phyloP scores from a whole-genome alignment of 768 basidiomycete species.

The Phanerochaete sordida region DNA sequence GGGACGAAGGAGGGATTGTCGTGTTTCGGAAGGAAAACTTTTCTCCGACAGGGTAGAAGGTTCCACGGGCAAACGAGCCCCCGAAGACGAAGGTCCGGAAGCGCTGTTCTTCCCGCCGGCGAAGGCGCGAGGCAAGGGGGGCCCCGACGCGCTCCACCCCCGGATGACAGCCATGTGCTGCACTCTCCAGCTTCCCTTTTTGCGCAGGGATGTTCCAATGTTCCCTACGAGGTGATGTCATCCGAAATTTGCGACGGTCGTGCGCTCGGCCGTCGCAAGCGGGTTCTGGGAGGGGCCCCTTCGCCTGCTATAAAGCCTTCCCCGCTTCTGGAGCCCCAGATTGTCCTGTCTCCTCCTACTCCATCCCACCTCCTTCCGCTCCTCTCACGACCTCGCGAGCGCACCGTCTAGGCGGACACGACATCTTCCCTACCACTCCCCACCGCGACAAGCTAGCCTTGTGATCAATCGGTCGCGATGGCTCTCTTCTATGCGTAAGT shows the following conservation, averaged over 20 bases:
- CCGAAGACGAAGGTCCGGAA: neutral
- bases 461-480: constrained; percentile 15
- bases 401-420: neutral
- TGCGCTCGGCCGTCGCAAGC: constrained; percentile 1
- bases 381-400: neutral
- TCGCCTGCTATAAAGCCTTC: neutral
- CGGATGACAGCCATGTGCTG: neutral
- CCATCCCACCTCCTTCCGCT: no score
- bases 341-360: neutral
- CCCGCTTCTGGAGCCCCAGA: neutral
- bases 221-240: neutral
- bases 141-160: neutral
- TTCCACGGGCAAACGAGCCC: neutral
- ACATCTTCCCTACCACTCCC: neutral
- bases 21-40: neutral
- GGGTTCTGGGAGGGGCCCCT: neutral
- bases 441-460: neutral
- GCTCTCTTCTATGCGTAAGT: constrained; percentile 28
- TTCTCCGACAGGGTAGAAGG: neutral
- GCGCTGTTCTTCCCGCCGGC: neutral
- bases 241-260: neutral
- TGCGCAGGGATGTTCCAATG: neutral
- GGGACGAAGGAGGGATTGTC: neutral
- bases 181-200: neutral
- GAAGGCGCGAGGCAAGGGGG: neutral